Conservation (phyloP, 2,329 filamentous ascomycete species). For the Tolypocladium cylindrosporum region DNA sequence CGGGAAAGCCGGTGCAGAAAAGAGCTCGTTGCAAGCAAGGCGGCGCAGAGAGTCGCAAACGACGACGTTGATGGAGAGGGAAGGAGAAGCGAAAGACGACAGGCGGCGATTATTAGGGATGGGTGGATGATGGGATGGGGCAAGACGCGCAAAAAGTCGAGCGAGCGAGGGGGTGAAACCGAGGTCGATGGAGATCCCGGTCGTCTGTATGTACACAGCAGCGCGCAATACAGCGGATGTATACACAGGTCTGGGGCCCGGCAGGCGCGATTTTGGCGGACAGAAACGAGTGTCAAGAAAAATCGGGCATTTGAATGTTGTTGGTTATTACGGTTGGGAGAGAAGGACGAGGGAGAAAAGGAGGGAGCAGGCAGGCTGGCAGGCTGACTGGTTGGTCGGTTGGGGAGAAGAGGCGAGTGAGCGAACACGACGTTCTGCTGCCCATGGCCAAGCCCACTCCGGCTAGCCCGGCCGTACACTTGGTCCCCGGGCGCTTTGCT, state of each 20-base stretch:
- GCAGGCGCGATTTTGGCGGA: not conserved
- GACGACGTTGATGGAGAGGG: not conserved
- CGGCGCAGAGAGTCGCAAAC: not conserved
- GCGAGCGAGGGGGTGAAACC: constrained; percentile 3
- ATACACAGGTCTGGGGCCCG: not conserved
- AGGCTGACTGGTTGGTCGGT: not conserved
- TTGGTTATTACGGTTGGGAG: not conserved
- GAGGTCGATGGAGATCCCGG: constrained; percentile 2
- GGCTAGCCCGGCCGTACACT: not conserved
- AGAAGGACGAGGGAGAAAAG: not conserved
- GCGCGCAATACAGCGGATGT: not conserved
- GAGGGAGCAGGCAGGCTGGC: not conserved
- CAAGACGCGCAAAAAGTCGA: not conserved
- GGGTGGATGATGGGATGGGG: not conserved
- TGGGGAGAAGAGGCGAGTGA: not conserved
- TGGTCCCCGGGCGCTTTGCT: constrained; percentile 1
- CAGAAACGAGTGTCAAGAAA: not conserved
- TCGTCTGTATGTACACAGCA: not conserved
- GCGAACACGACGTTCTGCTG: constrained; percentile 1
- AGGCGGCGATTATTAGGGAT: not conserved
- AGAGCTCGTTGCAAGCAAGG: not conserved
- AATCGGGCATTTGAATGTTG: not conserved
- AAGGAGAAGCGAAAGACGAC: not conserved
- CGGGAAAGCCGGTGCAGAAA: not conserved
- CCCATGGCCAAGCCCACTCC: not conserved